phyloP scores from a whole-genome alignment of 805 yeast species.

The Saccharomycopsis capsularis region DNA sequence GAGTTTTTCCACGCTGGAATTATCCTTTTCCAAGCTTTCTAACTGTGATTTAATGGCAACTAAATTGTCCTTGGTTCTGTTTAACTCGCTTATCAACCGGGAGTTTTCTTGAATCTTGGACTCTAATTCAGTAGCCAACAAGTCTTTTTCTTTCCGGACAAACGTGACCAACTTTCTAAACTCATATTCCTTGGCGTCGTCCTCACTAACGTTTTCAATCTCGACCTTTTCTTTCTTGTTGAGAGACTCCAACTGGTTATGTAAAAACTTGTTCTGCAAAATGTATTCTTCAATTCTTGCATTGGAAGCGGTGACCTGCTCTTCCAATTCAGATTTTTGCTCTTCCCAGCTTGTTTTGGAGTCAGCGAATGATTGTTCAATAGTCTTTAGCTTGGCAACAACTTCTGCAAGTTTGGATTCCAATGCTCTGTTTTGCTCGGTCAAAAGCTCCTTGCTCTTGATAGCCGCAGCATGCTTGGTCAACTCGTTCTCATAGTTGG shows the following conservation, averaged over 20 bases:
- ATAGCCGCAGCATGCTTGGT: constrained; percentile 48
- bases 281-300: constrained; percentile 47
- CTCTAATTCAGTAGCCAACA: constrained; percentile 53
- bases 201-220: constrained; percentile 23
- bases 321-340: constrained; percentile 37
- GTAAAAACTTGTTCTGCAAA: constrained; percentile 60
- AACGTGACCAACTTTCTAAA: constrained; percentile 50
- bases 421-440: constrained; percentile 29
- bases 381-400: constrained; percentile 2
- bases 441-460: constrained; percentile 34
- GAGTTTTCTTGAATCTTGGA: constrained; percentile 46
- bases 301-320: constrained; percentile 34
- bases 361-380: constrained; percentile 28
- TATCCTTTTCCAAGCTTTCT: constrained; percentile 32
- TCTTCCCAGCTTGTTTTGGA: constrained; percentile 41
- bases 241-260: constrained; percentile 55
- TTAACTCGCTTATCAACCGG: constrained; percentile 45
- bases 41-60: constrained; percentile 46
- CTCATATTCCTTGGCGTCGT: constrained; percentile 26
- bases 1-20: constrained; percentile 23
- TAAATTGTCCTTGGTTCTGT: constrained; percentile 42
- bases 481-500: constrained; percentile 49
- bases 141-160: constrained; percentile 70
- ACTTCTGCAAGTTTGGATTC: constrained; percentile 28
- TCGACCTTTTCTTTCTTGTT: constrained; percentile 22